Evolutionary conservation across 73 alveolate species (phyloP), one percentile per base, ranked within the genome.

Genomic region (Effrenium voratum): DNA sequence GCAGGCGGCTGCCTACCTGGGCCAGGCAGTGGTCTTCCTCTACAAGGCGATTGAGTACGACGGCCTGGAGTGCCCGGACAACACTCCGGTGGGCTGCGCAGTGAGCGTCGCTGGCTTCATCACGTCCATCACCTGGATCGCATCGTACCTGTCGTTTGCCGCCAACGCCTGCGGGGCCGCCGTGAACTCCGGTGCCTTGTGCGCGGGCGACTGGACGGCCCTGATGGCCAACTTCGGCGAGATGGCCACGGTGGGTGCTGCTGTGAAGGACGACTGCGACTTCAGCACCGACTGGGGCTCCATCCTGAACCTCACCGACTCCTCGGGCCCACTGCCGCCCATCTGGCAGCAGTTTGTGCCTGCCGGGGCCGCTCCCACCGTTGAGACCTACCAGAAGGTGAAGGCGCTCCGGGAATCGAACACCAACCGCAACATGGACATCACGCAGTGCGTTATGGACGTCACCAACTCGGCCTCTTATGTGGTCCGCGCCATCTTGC

Each of bases 1-100:
- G 24, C 93, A 85, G n/a, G 93, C 93, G 5, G 80, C 93, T 10
- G 93, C 93, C 32, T 85, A 85, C 30, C 44, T 85, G 47, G 93
- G 93, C 38, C 93, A 85, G 80, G 93, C 93, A 19, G 80, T 85
- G 59, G 93, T 85, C 44, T 85, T 85, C 81, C 59, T 85, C 34
- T 85, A 85, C 80, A 85, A 85, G 93, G 91, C 26, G 77, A 77
- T 77, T 34, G 50, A 77, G 44, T 77, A 77, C 88, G 88, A 77
- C 88, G 88, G 88, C 66, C 44, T 77, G 45, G 43, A 50, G 41
- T 77, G 88, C 88, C 88, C 88, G 15, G 43, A 77, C 88, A 45
- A 77, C 68, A 5, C 45, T 28, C 88, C 88, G 44, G 88, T 50
- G 59, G 88, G 88, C 63, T 77, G 88, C 45, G 88, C 88, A 10